Evolutionary conservation across 2,329 filamentous ascomycete genomes (phyloP), one percentile per base, ranked within the genome.

Genomic region (Alternaria sp.): DNA sequence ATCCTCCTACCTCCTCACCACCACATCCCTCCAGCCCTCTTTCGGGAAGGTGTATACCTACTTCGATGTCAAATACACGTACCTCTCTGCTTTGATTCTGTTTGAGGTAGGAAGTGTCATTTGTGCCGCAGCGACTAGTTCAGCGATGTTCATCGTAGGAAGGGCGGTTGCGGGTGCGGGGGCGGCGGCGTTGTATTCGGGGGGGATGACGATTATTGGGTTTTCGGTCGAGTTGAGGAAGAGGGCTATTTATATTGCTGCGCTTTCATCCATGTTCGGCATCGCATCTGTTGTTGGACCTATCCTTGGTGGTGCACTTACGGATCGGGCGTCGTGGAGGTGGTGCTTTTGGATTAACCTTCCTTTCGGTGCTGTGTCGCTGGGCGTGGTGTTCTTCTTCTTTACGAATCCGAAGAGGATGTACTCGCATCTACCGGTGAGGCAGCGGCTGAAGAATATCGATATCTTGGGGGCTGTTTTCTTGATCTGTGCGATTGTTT

Each of bases 11-110:
- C 75, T 87, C 68, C 62, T 85, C 68, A 75, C 82, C 4, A 83
- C 77, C 7, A 80, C 78, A 40, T 72, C 79, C 1, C 65, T 81
- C 0, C 83, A 84, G 60, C 83, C 83, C 5, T 81, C 81, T 2
- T 85, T 81, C 45, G 85, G 83, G 25, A 85, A 85, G 77, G 87
- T 90, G 2, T 91, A 88, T 8, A 89, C 86, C 54, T 86, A 85
- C 74, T 88, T 88, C 67, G 78, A 83, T 12, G 81, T 87, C 62
- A 85, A 85, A 68, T 85, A 79, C 54, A 81, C 81, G 1, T 89
- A 85, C 70, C 77, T 88, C 6, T 75, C 80, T 59, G 75, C 82
- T 46, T 79, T 89, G 26, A n/a, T 79, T 1, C 69, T 83, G 19
- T 84, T 83, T 64, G 81, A 83, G 57, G 21, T 88, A 1, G 87